Percentiles rank a stretch among this genome's conserved stretches.
Conservation (phyloP, 768 basidiomycete genomes). For the Tricholoma saponaceum region DNA sequence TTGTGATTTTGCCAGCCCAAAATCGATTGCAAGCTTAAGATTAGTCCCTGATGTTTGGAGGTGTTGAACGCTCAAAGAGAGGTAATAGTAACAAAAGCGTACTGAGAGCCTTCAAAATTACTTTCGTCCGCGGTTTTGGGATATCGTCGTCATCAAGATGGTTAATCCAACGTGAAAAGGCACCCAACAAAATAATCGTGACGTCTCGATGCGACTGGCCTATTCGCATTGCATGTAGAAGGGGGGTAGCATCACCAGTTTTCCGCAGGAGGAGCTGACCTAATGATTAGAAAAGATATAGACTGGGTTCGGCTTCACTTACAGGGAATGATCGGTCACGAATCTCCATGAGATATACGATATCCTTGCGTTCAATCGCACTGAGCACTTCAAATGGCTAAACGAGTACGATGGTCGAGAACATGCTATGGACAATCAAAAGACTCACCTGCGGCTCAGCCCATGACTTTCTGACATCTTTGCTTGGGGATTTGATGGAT, state of each 20-base stretch:
- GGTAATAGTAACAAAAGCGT: constrained; percentile 19
- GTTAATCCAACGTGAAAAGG: constrained; percentile 91
- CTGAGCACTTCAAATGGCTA: constrained; percentile 64
- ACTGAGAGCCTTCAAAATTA: constrained; percentile 78
- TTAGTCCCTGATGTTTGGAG: constrained; percentile 51
- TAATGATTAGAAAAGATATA: not conserved
- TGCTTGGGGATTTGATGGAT: constrained; percentile 10
- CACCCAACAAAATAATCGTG: constrained; percentile 83
- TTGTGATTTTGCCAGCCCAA: constrained; percentile 75
- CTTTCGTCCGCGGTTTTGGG: constrained; percentile 60
- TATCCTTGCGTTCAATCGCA: constrained; percentile 82
- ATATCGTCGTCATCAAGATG: constrained; percentile 81
- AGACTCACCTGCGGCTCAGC: constrained; percentile 48
- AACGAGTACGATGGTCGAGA: not conserved
- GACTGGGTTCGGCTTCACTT: constrained; percentile 21
- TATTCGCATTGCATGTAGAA: constrained; percentile 87
- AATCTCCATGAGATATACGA: constrained; percentile 80
- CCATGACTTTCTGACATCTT: constrained; percentile 28
- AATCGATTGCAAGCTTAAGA: constrained; percentile 89
- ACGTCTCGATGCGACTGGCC: constrained; percentile 75
- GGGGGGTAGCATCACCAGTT: constrained; percentile 80
- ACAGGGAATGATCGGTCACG: constrained; percentile 80
- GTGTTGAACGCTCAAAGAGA: not conserved
- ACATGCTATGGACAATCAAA: not conserved
- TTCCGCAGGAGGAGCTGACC: constrained; percentile 74